phyloP scores from a whole-genome alignment of 1,139 yeast genomes.

The Blastobotrys indianensis region DNA sequence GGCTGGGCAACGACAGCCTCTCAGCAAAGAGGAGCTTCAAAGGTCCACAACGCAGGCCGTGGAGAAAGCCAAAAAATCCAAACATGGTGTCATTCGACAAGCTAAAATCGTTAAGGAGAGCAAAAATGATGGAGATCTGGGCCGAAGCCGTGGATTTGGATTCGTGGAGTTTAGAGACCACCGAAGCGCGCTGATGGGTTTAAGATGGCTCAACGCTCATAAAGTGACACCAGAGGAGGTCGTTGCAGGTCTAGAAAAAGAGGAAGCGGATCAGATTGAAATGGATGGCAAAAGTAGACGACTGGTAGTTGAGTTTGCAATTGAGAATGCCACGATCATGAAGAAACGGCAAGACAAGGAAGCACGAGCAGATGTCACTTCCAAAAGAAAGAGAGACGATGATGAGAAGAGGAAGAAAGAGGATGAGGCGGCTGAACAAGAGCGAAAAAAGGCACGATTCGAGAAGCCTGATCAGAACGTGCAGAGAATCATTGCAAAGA shows the following conservation, averaged over 20 bases:
- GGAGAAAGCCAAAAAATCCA: slow-evolving; percentile 47
- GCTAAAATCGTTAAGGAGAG: slow-evolving; percentile 90
- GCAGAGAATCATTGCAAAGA: slow-evolving; percentile 26
- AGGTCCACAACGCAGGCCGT: slow-evolving; percentile 70
- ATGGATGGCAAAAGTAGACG: slow-evolving; percentile 51
- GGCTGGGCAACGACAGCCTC: slow-evolving; percentile 67
- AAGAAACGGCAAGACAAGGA: slow-evolving; percentile 71
- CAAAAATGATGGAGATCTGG: slow-evolving; percentile 78
- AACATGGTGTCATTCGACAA: slow-evolving; percentile 87
- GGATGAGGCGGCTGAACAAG: slow-evolving; percentile 29
- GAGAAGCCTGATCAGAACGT: slow-evolving; percentile 32
- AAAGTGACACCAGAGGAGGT: slow-evolving; percentile 69
- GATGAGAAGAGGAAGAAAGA: slow-evolving; percentile 26
- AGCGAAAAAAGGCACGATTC: slow-evolving; percentile 23
- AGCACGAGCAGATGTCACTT: slow-evolving; percentile 18
- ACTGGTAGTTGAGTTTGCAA: slow-evolving; percentile 89
- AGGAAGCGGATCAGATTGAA: slow-evolving; percentile 48
- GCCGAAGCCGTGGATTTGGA: slow-evolving; percentile 96
- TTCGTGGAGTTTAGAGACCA: slow-evolving; percentile 92
- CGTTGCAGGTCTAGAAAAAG: slow-evolving; percentile 64
- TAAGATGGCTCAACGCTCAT: slow-evolving; percentile 96
- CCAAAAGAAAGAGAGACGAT: slow-evolving; percentile 30
- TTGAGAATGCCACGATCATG: slow-evolving; percentile 89
- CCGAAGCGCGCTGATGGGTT: slow-evolving; percentile 88
- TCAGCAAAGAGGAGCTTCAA: slow-evolving; percentile 80